Base-by-base conservation (phyloP, 108 stramenopile species). In the Discostella pseudostelligera region DNA sequence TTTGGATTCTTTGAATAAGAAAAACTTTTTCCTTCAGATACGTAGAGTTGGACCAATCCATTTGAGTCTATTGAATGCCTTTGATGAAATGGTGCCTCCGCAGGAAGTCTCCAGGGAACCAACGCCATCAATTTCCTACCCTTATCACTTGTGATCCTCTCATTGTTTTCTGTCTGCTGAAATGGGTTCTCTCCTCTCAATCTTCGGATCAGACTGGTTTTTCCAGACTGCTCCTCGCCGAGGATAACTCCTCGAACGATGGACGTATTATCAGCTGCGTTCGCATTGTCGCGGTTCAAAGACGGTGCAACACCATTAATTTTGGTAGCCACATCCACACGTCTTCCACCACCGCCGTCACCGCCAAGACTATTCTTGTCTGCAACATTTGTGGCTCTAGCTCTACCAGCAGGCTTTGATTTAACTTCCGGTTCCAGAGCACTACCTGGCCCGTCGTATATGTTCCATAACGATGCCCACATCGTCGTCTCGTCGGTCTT, bases 181-280 rank as follows among this genome's bases (percentile, higher is more conserved):
- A 73, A 73, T 40, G 67, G 67, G 62, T 74, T 57, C 40, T 79
- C 78, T 1, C 73, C 78, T 28, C 78, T 54, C 29, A 79, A 65
- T 37, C 78, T 49, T 14, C 73, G 67, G 28, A 79, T 55, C 32
- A 79, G 37, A 56, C 59, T 43, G 4, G 78, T 74, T 63, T 79
- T 79, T 9, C 78, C 78, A 17, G 67, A 64, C 17, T 49, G 57
- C 32, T 62, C 43, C 39, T 55, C 22, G 3, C 78, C 78, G 8
- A 79, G 62, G 8, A 79, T 70, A 22, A 74, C 22, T 21, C 78
- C 78, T 43, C 78, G 48, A 19, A 74, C 39, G 3, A 79, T 69
- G 44, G 48, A 17, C 29, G 55, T 37, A 39, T 56, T 39, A 39
- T 56, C 55, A 56, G 55, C 29, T 56, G 37, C 16, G 36, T 25